These are phyloP conservation scores for Macrophomina pseudophaseolina DNA, from an alignment of 2,329 filamentous ascomycete genomes.

Conservation along the genomic window DNA sequence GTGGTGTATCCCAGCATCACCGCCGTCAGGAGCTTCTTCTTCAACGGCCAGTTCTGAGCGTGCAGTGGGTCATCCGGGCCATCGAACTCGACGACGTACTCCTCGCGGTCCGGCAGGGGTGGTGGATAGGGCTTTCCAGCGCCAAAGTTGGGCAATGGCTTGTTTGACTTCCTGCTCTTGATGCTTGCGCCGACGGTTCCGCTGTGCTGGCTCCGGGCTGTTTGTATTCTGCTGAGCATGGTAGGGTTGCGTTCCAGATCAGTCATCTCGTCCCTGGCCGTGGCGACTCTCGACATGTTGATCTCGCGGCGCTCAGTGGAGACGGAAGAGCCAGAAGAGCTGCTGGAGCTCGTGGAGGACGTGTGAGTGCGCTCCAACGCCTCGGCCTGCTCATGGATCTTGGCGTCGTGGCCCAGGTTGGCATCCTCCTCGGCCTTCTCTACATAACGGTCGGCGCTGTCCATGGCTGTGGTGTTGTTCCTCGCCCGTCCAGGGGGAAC, in stretches of 20 bases:
- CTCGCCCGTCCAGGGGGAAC: constrained; percentile 1
- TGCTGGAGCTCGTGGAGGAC: constrained; percentile 48
- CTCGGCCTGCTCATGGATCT: constrained; percentile 54
- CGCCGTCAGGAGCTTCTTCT: constrained; percentile 75
- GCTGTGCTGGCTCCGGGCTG: constrained; percentile 71
- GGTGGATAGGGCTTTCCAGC: constrained; percentile 77
- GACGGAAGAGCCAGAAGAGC: constrained; percentile 53
- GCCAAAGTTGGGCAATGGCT: constrained; percentile 71
- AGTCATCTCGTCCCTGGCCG: constrained; percentile 59
- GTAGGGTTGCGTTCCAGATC: constrained; percentile 71
- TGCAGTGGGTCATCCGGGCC: constrained; percentile 83
- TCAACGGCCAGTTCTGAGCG: constrained; percentile 83
- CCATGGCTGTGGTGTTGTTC: constrained; percentile 40
- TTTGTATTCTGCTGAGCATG: constrained; percentile 72
- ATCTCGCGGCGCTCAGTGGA: constrained; percentile 44
- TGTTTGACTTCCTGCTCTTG: constrained; percentile 56
- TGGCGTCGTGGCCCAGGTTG: constrained; percentile 47
- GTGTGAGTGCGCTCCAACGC: constrained; percentile 64
- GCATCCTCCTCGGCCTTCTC: constrained; percentile 62
- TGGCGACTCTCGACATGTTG: constrained; percentile 66
- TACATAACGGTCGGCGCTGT: constrained; percentile 62
- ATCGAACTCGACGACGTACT: constrained; percentile 83
- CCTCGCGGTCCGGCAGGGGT: constrained; percentile 69
- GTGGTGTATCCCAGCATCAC: constrained; percentile 76
- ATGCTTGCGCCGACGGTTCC: constrained; percentile 67